phyloP scores from a whole-genome alignment of 208 protist species.

The Spongospora subterranea region DNA sequence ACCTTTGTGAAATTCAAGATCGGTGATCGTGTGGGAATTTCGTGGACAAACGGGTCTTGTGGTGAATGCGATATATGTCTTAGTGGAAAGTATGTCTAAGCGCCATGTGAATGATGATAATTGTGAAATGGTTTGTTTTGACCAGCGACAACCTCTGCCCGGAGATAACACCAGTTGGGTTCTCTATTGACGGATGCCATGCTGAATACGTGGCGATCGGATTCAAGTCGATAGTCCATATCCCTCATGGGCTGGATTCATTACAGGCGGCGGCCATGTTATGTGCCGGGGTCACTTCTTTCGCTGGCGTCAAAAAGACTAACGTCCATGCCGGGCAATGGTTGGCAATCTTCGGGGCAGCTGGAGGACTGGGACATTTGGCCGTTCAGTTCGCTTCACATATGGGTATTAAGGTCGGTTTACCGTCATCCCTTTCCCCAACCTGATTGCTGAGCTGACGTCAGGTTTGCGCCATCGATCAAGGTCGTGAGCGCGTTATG shows the following conservation, averaged over 20 bases:
- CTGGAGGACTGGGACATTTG: constrained; percentile 21
- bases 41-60: background rate
- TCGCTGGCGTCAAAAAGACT: background rate
- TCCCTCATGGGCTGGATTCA: background rate
- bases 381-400: constrained; percentile 19
- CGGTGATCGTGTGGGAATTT: background rate
- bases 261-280: constrained; percentile 22
- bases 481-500: constrained; percentile 36
- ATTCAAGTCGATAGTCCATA: background rate
- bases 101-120: background rate
- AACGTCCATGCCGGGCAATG: constrained; percentile 8
- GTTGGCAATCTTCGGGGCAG: constrained; percentile 17
- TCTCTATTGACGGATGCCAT: background rate
- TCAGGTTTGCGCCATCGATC: constrained; percentile 29
- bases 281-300: constrained; percentile 42
- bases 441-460: background rate
- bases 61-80: constrained; percentile 18
- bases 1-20: background rate
- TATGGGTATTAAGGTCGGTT: background rate
- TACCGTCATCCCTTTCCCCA: background rate
- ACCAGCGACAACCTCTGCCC: constrained; percentile 2
- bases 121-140: background rate
- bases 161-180: background rate
- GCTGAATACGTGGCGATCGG: constrained; percentile 49
- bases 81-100: constrained; percentile 22